phyloP scores from a whole-genome alignment of 306 rosid species.

The Casuarina equisetifolia region DNA sequence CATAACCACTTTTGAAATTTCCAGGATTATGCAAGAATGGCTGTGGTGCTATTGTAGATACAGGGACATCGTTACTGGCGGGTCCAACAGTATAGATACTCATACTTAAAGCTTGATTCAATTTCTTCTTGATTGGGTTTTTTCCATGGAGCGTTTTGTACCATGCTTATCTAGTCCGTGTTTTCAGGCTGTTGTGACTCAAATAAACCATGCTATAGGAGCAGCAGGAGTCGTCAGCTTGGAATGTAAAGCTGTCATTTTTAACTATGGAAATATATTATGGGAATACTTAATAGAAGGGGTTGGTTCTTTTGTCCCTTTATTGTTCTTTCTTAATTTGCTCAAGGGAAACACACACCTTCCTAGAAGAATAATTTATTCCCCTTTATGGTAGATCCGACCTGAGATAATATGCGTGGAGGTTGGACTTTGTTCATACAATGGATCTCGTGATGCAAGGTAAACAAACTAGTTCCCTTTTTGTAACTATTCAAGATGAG shows the following conservation, averaged over 20 bases:
- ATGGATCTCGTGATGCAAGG: conserved; percentile 35
- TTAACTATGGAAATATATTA: conserved; percentile 53
- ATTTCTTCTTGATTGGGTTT: background rate
- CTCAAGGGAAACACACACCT: conserved; percentile 3
- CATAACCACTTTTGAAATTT: conserved; percentile 14
- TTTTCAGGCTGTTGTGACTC: conserved; percentile 63
- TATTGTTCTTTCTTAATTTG: conserved; percentile 3
- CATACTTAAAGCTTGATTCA: conserved; percentile 13
- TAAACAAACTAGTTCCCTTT: conserved; percentile 28
- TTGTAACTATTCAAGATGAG: background rate
- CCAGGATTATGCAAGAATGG: conserved; percentile 59
- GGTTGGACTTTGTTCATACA: conserved; percentile 51
- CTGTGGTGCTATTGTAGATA: conserved; percentile 67
- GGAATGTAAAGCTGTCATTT: conserved; percentile 61
- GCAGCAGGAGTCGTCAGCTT: conserved; percentile 61
- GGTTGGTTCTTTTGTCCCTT: conserved; percentile 41
- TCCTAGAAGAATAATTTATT: conserved; percentile 16
- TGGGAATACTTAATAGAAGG: conserved; percentile 63
- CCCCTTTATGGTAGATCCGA: conserved; percentile 44
- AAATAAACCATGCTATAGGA: conserved; percentile 77
- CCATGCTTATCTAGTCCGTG: conserved; percentile 25
- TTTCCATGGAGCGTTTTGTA: background rate
- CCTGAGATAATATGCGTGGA: conserved; percentile 58
- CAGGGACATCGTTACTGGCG: conserved; percentile 66
- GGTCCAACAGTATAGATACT: conserved; percentile 68